Evolutionary conservation across 2,329 filamentous ascomycete genomes (phyloP), one percentile per base, ranked within the genome.

Genomic region (Ascosphaera pollenicola): DNA sequence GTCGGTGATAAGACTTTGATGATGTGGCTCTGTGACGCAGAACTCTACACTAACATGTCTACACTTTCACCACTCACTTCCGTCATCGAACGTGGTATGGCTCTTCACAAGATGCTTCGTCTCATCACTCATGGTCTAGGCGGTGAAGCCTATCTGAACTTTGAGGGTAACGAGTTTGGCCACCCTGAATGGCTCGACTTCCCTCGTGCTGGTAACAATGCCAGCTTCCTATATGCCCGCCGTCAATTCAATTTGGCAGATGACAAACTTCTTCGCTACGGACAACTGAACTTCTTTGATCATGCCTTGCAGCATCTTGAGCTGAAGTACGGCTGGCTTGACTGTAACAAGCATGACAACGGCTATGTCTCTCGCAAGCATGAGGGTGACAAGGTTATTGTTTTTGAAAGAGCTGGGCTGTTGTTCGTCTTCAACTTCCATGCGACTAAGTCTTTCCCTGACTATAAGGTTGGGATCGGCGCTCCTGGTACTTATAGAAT

Each of bases 121-220:
- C 72, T 98, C 13, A 64, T 98, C 45, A 95, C 89, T 1, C 87
- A 98, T 54, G 72, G 69, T 34, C 70, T 98, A 13, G 89, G 89
- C 42, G 89, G 89, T 40, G 89, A 98, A 59, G 89, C 87, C 31
- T 98, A 93, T 54, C 78, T 98, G 39, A 98, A 95, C 63, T 98
- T 98, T 50, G 85, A 94, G 61, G 89, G 89, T 44, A 98, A 98
- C 58, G 89, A 98, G 59, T 98, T 98, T 52, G 89, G 89, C 1
- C 89, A 98, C 54, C 89, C 89, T 0, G 89, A 98, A 59, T 98
- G 89, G 89, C 78, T 98, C 31, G 89, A 98, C 57, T 98, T 98
- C 59, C 89, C 89, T 3, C 80, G 89, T 39, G 83, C 77, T 51
- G 89, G 89, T 42, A 94, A 94, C 61, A 63, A 75, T 52, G 92